Percentiles rank a stretch among this genome's conserved stretches.
These are phyloP conservation scores for Beta macrorhiza DNA, from an alignment of 179 eudicot species.

Conservation along the genomic window DNA sequence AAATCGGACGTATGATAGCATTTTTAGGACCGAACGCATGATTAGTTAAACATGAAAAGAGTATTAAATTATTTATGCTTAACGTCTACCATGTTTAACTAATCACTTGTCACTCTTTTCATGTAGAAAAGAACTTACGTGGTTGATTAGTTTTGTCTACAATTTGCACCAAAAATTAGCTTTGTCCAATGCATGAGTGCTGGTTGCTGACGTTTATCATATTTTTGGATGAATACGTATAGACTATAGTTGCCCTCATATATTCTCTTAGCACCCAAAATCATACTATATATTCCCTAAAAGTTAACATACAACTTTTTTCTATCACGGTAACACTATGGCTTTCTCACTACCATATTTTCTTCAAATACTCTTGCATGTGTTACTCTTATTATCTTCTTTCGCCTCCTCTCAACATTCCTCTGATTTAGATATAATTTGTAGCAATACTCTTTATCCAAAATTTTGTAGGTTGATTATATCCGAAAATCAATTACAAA, in stretches of 20 bases:
- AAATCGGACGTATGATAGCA: neutral
- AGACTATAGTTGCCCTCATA: too few relatives aligned
- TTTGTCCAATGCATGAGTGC: neutral
- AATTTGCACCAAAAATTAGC: too few relatives aligned
- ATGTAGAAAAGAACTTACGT: neutral
- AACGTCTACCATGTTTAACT: neutral
- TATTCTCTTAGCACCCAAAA: neutral
- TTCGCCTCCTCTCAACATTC: slow-evolving; percentile 12
- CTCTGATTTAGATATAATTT: slow-evolving; percentile 12
- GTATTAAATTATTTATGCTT: neutral
- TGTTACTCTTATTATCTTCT: slow-evolving; percentile 15
- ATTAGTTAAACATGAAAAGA: neutral
- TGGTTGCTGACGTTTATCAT: neutral
- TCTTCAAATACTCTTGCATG: slow-evolving; percentile 16
- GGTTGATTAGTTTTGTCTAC: neutral
- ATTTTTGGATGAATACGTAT: too few relatives aligned
- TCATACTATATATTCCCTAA: neutral
- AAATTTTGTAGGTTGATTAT: slow-evolving; percentile 32
- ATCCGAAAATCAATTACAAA: neutral
- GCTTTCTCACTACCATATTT: neutral
- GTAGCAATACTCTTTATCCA: slow-evolving; percentile 35
- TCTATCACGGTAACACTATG: slow-evolving; percentile 13
- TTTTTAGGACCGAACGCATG: neutral
- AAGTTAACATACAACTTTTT: neutral
- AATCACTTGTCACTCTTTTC: neutral